Percentiles rank a stretch among this genome's conserved stretches.
Conservation (phyloP, 2,329 filamentous ascomycete genomes). For the Mycocentrospora acerina region DNA sequence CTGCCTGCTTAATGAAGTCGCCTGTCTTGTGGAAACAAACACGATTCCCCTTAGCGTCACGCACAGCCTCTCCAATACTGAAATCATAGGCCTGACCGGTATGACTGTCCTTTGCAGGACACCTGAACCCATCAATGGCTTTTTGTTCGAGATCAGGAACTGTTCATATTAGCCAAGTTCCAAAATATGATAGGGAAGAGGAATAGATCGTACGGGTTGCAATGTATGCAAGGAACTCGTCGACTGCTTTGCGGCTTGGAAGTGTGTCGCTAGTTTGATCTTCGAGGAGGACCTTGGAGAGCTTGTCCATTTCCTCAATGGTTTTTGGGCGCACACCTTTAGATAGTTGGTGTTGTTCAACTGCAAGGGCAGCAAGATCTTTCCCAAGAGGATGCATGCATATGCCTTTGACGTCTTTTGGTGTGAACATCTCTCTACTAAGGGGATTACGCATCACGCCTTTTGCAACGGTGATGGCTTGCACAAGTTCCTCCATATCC, state of each 20-base stretch:
- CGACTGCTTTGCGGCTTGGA: slow-evolving; percentile 31
- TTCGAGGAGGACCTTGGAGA: slow-evolving; percentile 26
- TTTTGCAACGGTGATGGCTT: slow-evolving; percentile 33
- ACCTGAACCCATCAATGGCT: slow-evolving; percentile 31
- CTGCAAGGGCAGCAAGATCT: slow-evolving; percentile 27
- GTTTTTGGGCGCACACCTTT: slow-evolving; percentile 35
- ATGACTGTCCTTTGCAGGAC: slow-evolving; percentile 36
- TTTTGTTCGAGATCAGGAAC: slow-evolving; percentile 32
- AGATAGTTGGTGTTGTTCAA: slow-evolving; percentile 35
- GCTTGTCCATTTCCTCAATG: slow-evolving; percentile 32
- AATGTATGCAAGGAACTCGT: slow-evolving; percentile 36
- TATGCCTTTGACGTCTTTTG: slow-evolving; percentile 35
- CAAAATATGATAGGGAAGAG: neutral
- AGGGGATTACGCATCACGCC: slow-evolving; percentile 38
- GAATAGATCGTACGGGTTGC: slow-evolving; percentile 27
- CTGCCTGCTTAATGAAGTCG: slow-evolving; percentile 39
- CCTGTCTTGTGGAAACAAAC: slow-evolving; percentile 41
- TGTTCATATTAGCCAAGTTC: slow-evolving; percentile 6
- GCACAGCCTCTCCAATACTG: slow-evolving; percentile 34
- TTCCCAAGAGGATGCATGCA: slow-evolving; percentile 28
- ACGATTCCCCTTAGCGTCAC: slow-evolving; percentile 36
- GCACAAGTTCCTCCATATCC: slow-evolving; percentile 40
- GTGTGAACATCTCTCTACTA: slow-evolving; percentile 39
- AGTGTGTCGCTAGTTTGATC: slow-evolving; percentile 31
- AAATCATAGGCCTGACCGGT: slow-evolving; percentile 37